Conservation (phyloP, 1,284 basidiomycete genomes). For the Moesziomyces antarcticus region DNA sequence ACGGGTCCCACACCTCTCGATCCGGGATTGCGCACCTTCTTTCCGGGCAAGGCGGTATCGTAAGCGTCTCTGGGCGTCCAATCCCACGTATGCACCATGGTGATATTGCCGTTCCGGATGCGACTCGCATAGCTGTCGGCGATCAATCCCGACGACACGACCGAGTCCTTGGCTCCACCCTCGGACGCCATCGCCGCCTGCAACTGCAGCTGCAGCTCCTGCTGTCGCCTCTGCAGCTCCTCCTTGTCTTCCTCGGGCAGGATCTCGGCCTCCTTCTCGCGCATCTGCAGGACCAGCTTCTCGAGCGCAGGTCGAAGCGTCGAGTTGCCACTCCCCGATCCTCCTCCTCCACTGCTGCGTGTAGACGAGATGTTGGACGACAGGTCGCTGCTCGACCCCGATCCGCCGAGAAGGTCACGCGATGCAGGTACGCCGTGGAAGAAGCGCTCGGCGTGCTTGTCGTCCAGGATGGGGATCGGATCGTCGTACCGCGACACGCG, state of each 20-base stretch:
- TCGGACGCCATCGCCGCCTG: slow-evolving; percentile 46
- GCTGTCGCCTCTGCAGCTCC: slow-evolving; percentile 45
- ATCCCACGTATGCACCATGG: slow-evolving; percentile 61
- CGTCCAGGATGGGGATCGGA: slow-evolving; percentile 60
- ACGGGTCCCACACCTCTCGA: slow-evolving; percentile 29
- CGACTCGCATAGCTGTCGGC: slow-evolving; percentile 47
- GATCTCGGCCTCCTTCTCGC: slow-evolving; percentile 41
- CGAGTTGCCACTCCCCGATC: slow-evolving; percentile 56
- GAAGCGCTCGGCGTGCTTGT: slow-evolving; percentile 63
- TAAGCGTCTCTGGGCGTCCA: slow-evolving; percentile 51
- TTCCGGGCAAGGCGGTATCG: slow-evolving; percentile 43
- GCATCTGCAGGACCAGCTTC: slow-evolving; percentile 46
- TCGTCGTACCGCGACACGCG: slow-evolving; percentile 56
- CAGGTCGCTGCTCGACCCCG: slow-evolving; percentile 49
- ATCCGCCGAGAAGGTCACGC: slow-evolving; percentile 55
- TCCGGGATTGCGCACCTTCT: slow-evolving; percentile 21
- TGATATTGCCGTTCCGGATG: slow-evolving; percentile 53
- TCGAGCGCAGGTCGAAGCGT: slow-evolving; percentile 53
- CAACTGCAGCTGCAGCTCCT: slow-evolving; percentile 49
- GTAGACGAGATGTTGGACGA: slow-evolving; percentile 51
- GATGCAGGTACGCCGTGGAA: slow-evolving; percentile 62
- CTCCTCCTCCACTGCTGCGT: slow-evolving; percentile 47
- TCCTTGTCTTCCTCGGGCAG: slow-evolving; percentile 43
- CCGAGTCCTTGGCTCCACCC: slow-evolving; percentile 29
- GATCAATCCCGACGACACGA: slow-evolving; percentile 36